Percentiles rank a stretch among this genome's conserved stretches.
These are phyloP conservation scores for Pseudocercospora ulei DNA, from an alignment of 2,329 filamentous ascomycete species.

Conservation along the genomic window DNA sequence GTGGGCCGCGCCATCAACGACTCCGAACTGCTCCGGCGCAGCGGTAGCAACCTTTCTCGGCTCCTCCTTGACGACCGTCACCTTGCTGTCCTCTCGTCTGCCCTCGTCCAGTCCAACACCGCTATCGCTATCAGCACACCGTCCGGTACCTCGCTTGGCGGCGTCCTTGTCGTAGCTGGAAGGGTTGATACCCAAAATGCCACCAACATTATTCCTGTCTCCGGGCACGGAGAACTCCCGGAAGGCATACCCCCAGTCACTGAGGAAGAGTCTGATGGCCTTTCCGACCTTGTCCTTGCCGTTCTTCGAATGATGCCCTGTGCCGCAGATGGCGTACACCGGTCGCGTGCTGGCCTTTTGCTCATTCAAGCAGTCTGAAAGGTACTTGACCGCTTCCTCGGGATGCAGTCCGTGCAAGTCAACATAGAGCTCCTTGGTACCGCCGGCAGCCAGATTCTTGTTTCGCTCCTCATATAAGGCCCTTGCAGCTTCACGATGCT, in stretches of 20 bases:
- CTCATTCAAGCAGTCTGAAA: slow-evolving; percentile 77
- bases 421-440: slow-evolving; percentile 67
- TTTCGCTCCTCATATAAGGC: slow-evolving; percentile 92
- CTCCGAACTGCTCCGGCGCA: slow-evolving; percentile 15
- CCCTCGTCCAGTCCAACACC: slow-evolving; percentile 35
- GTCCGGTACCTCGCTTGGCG: slow-evolving; percentile 24
- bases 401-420: slow-evolving; percentile 98
- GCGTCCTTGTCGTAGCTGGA: slow-evolving; percentile 47
- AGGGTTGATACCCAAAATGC: slow-evolving; percentile 55
- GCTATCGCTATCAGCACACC: slow-evolving; percentile 35
- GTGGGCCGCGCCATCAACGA: slow-evolving; percentile 16
- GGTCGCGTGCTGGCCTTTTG: slow-evolving; percentile 63
- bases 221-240: slow-evolving; percentile 93
- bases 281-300: slow-evolving; percentile 98
- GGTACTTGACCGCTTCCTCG: slow-evolving; percentile 89
- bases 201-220: slow-evolving; percentile 73
- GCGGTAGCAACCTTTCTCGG: slow-evolving; percentile 25
- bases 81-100: slow-evolving; percentile 31
- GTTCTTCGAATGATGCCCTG: slow-evolving; percentile 95
- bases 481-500: slow-evolving; percentile 83
- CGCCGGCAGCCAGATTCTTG: slow-evolving; percentile 47
- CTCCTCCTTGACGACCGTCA: slow-evolving; percentile 34
- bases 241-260: slow-evolving; percentile 92
- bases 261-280: slow-evolving; percentile 78
- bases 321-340: slow-evolving; percentile 92